These are phyloP conservation scores for Salix exigua DNA, from an alignment of 345 rosid species.

Conservation along the genomic window DNA sequence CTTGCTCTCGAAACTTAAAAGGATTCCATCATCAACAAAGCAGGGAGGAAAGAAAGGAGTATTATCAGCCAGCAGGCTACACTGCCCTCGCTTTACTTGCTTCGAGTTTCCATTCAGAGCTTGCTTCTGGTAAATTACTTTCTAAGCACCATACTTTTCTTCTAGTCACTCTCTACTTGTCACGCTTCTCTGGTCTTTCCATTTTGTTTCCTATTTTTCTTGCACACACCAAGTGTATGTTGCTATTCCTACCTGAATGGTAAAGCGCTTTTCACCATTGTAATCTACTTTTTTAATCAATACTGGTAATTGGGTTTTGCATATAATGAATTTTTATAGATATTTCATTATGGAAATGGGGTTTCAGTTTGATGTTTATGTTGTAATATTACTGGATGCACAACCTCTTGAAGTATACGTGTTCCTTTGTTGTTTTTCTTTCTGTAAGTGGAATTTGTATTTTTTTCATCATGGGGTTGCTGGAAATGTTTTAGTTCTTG, in stretches of 20 bases:
- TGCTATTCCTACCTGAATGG: conserved; percentile 11
- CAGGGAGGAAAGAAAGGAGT: conserved; percentile 56
- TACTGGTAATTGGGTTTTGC: too few species aligned
- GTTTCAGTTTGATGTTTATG: too few species aligned
- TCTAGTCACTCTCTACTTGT: background rate
- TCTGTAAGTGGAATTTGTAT: too few species aligned
- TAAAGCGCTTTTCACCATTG: too few species aligned
- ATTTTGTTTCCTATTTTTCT: background rate
- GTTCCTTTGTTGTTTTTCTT: too few species aligned
- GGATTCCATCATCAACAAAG: conserved; percentile 57
- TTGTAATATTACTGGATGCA: too few species aligned
- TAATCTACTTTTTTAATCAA: too few species aligned
- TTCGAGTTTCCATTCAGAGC: conserved; percentile 48
- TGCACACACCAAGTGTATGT: conserved; percentile 28
- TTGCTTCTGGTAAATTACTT: conserved; percentile 49
- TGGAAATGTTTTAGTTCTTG: too few species aligned
- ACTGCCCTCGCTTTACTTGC: conserved; percentile 52
- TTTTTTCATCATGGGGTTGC: too few species aligned
- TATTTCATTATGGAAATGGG: too few species aligned
- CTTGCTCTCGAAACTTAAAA: conserved; percentile 46
- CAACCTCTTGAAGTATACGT: too few species aligned
- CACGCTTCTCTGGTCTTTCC: background rate
- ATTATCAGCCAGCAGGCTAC: conserved; percentile 60
- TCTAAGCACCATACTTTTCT: background rate
- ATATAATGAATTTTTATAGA: too few species aligned